These are phyloP conservation scores for Novymonas esmeraldas DNA, from an alignment of 208 protist genomes.

Conservation along the genomic window DNA sequence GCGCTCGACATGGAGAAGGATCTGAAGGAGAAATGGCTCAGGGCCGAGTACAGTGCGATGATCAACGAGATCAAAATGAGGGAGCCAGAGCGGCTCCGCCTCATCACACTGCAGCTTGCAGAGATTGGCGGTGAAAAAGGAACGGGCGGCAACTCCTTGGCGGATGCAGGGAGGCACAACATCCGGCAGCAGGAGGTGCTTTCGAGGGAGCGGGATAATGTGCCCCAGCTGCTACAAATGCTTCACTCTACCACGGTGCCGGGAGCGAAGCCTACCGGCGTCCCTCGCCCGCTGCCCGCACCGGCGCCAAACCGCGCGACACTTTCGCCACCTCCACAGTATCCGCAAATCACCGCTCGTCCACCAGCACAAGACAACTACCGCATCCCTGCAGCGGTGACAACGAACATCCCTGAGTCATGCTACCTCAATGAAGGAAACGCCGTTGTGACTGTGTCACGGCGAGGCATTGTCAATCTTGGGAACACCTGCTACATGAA, in stretches of 20 bases:
- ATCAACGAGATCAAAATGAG: conserved; percentile 38
- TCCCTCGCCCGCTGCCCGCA: not conserved
- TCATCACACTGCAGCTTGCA: conserved; percentile 38
- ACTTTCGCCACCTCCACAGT: not conserved
- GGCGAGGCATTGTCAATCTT: conserved; percentile 89
- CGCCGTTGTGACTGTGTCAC: conserved; percentile 17
- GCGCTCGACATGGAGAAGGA: conserved; percentile 33
- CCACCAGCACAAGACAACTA: not conserved
- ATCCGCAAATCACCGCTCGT: too few species aligned
- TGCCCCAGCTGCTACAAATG: conserved; percentile 19
- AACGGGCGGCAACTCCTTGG: not conserved
- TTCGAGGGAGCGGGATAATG: conserved; percentile 14
- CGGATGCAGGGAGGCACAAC: conserved; percentile 5
- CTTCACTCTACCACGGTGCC: too few species aligned
- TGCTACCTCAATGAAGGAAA: conserved; percentile 38
- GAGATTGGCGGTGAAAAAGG: conserved; percentile 6
- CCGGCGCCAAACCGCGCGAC: too few species aligned
- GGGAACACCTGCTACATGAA: conserved; percentile 95
- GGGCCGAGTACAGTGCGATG: conserved; percentile 31
- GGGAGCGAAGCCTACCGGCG: too few species aligned
- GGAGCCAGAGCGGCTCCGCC: conserved; percentile 37
- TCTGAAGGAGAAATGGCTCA: conserved; percentile 31
- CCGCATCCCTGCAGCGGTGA: not conserved
- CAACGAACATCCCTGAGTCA: conserved; percentile 17
- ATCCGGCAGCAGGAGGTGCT: conserved; percentile 32